Evolutionary conservation across 192 early-diverging fungal species (phyloP).

Genomic region (Coemansia sp.): DNA sequence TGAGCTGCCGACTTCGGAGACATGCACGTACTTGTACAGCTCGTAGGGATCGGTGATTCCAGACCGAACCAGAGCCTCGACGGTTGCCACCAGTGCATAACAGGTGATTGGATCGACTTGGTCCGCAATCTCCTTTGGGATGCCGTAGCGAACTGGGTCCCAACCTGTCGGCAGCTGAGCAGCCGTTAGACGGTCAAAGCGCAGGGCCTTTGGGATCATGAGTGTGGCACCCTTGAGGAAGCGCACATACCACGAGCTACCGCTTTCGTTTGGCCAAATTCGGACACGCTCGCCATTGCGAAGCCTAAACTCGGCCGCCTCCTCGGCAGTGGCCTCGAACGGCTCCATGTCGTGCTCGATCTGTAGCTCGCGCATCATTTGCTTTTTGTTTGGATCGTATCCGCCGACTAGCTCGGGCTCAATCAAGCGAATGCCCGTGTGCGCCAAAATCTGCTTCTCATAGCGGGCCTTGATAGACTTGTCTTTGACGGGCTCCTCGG

Average conservation of each 20-base stretch:
- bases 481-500: conserved; percentile 81
- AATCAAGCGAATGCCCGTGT: conserved; percentile 71
- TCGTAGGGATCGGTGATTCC: conserved; percentile 98
- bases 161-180: conserved; percentile 97
- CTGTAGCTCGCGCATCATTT: conserved; percentile 86
- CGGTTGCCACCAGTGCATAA: conserved; percentile 86
- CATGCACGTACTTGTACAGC: conserved; percentile 95
- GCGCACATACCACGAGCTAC: conserved; percentile 73
- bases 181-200: conserved; percentile 86
- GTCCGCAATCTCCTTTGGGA: conserved; percentile 84
- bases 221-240: conserved; percentile 85
- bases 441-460: conserved; percentile 85
- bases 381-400: conserved; percentile 72
- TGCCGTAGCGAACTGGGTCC: conserved; percentile 87
- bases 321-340: conserved; percentile 84
- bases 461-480: conserved; percentile 86
- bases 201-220: conserved; percentile 90
- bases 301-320: conserved; percentile 82
- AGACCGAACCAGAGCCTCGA: conserved; percentile 85
- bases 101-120: conserved; percentile 93
- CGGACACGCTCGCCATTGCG: conserved; percentile 76
- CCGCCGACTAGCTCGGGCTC: conserved; percentile 59
- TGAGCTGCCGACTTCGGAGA: conserved; percentile 88
- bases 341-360: conserved; percentile 84
- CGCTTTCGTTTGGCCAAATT: conserved; percentile 51